Base-by-base conservation (phyloP, 345 rosid species). In the Citrus cavaleriei region DNA sequence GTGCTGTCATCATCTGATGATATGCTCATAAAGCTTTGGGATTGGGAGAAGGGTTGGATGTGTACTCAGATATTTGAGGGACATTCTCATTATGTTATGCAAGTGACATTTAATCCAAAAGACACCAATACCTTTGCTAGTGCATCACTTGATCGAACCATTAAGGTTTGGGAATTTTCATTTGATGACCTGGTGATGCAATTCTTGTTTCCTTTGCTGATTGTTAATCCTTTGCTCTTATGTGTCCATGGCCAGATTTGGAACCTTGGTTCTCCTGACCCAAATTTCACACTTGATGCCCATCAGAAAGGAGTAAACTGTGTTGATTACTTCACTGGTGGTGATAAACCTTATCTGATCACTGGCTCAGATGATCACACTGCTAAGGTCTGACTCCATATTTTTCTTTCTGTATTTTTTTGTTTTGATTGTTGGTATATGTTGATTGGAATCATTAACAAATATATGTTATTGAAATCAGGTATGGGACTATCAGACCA, bases 1-100 rank as follows among this genome's bases (percentile, higher is more conserved):
- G 95, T 97, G 84, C 79, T 97, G 87, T 97, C 99, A 74, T 90
- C 98, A 64, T 97, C 99, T 63, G 99, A 97, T 91, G 99, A 97
- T 85, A 97, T 91, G 99, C 99, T 97, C 79, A 94, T 97, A 76
- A 97, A 97, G 86, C 98, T 97, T 77, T 97, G 99, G 99, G 98
- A 97, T 78, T 97, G 99, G 99, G 99, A 97, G 81, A 94, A 94
- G 86, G 97, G 97, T 82, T 97, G 99, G 99, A 87, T 86, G 55
- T 97, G 99, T 79, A 89, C 97, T 81, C 98, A 93, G 82, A 92
- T 93, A 60, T 97, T 97, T 77, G 98, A 97, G 87, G 99, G 98
- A 27, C 99, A 97, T 76, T 97, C 99, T 6, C 98, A 97, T 85
- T 94, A 93, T 92, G 98, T 97, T 77, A 97, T 97, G 99, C 98